Base-by-base conservation (phyloP, 495 filamentous ascomycete species). In the Daldinia caldariorum region DNA sequence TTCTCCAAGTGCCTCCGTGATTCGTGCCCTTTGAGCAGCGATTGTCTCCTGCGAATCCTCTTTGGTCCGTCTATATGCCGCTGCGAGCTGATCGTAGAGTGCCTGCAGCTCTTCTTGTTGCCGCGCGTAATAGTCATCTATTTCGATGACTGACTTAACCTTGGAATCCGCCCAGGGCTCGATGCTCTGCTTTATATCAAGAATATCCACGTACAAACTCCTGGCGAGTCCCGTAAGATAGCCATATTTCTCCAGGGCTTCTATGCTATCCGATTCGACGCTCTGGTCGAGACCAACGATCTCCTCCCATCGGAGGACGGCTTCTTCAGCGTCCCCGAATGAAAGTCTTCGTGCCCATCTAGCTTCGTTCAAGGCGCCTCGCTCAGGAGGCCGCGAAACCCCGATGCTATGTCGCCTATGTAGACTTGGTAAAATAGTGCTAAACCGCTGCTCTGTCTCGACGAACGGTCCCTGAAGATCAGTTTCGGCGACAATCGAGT, bases 321-420 rank as follows among this genome's bases (percentile, higher is more conserved):
- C 93, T 65, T 97, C 93, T 77, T 96, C 92, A n/a, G 94, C 94
- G 45, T 88, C 85, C 67, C 90, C 91, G 75, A 98, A 98, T 4
- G 93, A 97, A 63, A 98, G 82, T 57, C 93, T 91, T 5, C 93
- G 88, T 0, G 94, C 88, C 85, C 89, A 96, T 60, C 85, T 85
- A 14, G 83, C 82, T 49, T 91, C 86, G 59, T 86, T 82, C 12
- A 83, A 75, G 7, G 76, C 69, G 10, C 80, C 70, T 47, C 74
- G 62, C 2, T 73, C 72, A 38, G 64, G 18, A 59, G 72, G 61
- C 58, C 61, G 79, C 64, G 78, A 71, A 60, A 67, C 80, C 73
- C 76, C 78, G 72, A 83, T 69, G 66, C 86, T 89, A 35, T 86
- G 80, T 4, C 85, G 78, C 20, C 83, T 81, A 34, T 79, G 78